phyloP scores from a whole-genome alignment of 352 stramenopile species.

The Globisporangium perplexum region DNA sequence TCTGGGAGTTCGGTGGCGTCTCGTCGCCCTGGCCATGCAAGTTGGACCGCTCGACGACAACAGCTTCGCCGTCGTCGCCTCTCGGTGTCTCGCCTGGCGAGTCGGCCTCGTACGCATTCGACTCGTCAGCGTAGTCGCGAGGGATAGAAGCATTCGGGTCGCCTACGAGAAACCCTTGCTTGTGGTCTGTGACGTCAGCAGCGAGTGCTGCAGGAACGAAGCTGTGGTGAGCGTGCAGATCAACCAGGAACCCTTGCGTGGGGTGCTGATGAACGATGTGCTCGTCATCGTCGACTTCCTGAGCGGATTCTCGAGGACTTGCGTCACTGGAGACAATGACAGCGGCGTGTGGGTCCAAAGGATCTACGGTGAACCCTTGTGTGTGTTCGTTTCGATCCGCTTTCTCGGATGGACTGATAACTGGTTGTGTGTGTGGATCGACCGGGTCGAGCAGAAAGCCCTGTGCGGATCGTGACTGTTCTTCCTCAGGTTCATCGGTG shows the following conservation, averaged over 20 bases:
- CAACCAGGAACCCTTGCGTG: no score
- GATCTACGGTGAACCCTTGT: no score
- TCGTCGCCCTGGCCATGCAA: no score
- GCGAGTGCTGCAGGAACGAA: not conserved
- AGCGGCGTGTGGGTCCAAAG: no score
- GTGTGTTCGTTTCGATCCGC: not conserved
- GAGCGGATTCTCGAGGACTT: no score
- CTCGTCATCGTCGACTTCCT: no score
- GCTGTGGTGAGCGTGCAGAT: no score
- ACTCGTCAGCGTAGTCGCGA: not conserved
- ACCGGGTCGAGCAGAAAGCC: not conserved
- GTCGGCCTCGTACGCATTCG: not conserved
- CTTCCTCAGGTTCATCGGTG: not conserved
- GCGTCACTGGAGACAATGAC: no score
- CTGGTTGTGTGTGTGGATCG: not conserved
- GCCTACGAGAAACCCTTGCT: not conserved
- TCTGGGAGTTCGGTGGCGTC: no score
- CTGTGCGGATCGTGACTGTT: not conserved
- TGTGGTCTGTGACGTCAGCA: not conserved
- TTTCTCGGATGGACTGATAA: not conserved
- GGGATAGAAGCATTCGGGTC: not conserved
- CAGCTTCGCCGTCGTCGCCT: not conserved
- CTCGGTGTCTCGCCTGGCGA: not conserved
- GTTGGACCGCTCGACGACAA: not conserved
- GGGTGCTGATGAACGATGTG: no score